A percentile compares a stretch with the other conserved stretches of the same genome.
phyloP scores from a whole-genome alignment of 164 flowering plant species.

The Piper longum region DNA sequence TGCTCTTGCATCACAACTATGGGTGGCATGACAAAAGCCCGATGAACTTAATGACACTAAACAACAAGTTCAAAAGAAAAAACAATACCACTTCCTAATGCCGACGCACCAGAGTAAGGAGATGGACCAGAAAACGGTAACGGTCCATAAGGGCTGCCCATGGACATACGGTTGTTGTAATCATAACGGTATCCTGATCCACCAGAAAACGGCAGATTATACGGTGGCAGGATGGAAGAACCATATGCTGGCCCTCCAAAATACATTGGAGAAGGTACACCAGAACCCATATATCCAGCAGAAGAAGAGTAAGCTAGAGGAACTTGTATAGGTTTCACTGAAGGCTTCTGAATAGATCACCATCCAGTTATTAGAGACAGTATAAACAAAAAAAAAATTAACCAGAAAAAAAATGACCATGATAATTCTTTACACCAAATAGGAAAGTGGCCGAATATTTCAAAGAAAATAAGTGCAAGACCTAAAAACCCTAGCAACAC shows the following conservation, averaged over 20 bases:
- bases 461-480: too few relatives aligned
- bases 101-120: constrained; percentile 66
- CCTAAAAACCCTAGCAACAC: too few relatives aligned
- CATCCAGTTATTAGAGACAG: background rate
- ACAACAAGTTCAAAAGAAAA: background rate
- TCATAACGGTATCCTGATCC: constrained; percentile 85
- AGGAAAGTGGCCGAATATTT: too few relatives aligned
- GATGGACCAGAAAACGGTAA: constrained; percentile 65
- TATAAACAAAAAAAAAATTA: too few relatives aligned
- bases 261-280: constrained; percentile 78
- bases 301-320: constrained; percentile 53
- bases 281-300: constrained; percentile 52
- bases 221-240: constrained; percentile 62
- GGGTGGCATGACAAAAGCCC: too few relatives aligned
- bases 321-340: constrained; percentile 58
- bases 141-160: constrained; percentile 78
- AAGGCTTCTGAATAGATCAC: constrained; percentile 41
- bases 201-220: constrained; percentile 74
- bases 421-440: too few relatives aligned
- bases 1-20: too few relatives aligned
- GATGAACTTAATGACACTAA: too few relatives aligned
- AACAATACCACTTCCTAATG: constrained; percentile 50
- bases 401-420: too few relatives aligned
- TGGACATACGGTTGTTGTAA: constrained; percentile 58
- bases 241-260: constrained; percentile 73